Evolutionary conservation across 768 basidiomycete species (phyloP), one percentile per base, ranked within the genome.

Genomic region (Boletus insuetus): DNA sequence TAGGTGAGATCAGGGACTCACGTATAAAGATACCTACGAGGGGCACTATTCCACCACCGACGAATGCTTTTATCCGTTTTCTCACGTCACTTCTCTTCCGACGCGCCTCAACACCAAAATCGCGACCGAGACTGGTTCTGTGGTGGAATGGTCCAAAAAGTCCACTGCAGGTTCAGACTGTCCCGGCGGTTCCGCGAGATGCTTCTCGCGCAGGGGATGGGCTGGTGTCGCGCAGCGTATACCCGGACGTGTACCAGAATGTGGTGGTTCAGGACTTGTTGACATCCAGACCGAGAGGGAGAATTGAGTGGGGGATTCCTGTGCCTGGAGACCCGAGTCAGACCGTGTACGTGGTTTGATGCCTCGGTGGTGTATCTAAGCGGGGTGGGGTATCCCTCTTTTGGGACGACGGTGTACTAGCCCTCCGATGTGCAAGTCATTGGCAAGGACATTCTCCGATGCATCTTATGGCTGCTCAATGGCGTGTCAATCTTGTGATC

Each of bases 341-440:
- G 59, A 94, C 91, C 0, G 85, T 96, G 37, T 96, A 97, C 68
- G 93, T 97, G 93, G 94, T 87, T 96, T 57, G 94, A 96, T 65
- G 94, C 94, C 3, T 74, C 95, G 55, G 77, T 89, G 24, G 83
- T 89, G 46, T 97, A 97, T 69, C 73, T 95, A 46, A 90, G 91
- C 13, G 91, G 86, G 5, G 74, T 85, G 8, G 90, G 89, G 4
- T 94, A 90, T 65, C 38, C 67, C 48, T 65, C 54, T 1, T 47
- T 59, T 0, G 61, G 62, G 12, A 46, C 43, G 35, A 57, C 56
- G 12, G 67, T 54, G 2, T 97, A n/a, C n/a, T n/a, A 94, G 94
- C 92, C 94, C 3, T 85, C 86, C 0, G 82, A 94, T 59, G 70
- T 94, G 4, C 91, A 94, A 63, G 78, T 95, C 34, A 84, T 97